Evolutionary conservation across 352 stramenopile species (phyloP), one percentile per base, ranked within the genome.

Genomic region (Phytophthora capsici): DNA sequence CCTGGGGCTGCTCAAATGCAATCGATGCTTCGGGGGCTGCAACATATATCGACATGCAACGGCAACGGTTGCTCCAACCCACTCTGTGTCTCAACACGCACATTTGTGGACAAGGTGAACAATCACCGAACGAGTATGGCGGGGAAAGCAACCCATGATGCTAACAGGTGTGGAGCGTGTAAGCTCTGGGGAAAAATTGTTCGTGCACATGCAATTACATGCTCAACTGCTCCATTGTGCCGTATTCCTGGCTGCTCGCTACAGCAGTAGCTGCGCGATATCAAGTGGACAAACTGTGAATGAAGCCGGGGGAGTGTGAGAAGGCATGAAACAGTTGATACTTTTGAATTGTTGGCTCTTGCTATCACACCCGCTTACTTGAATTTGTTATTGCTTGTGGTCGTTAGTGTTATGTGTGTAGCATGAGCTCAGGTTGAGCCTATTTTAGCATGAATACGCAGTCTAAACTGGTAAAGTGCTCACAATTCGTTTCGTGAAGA

Each of bases 111-210:
- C n/a, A 89, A 89, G 58, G 80, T 89, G 51, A 69, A 52, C 25
- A 38, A 53, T 1, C 80, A 89, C 53, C 56, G 77, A 49, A 34
- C 45, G 17, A 59, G 36, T 10, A 74, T 73, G 76, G 48, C 44
- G 3, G 45, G 63, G 8, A 63, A 64, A 23, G 30, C 57, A 0
- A 50, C 26, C 2, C 80, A 89, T 20, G 69, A 80, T 45, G 37
- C 56, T 16, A 41, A 53, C 13, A 69, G 38, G n/a, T 89, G 80
- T 45, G 77, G 77, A 40, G 80, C 80, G n/a, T 89, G 80, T 47
- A 78, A 89, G 57, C 71, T 89, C n/a, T 89, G 80, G 80, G 48
- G 37, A 3, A 52, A 61, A 25, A 86, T 89, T 53, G 57, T 86
- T 23, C 30, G 59, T 6, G 68, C 67, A 3, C 80, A 89, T 47